Evolutionary conservation across 257 asterid species (phyloP), one percentile per base, ranked within the genome.

Genomic region (Lithospermum erythrorhizon): DNA sequence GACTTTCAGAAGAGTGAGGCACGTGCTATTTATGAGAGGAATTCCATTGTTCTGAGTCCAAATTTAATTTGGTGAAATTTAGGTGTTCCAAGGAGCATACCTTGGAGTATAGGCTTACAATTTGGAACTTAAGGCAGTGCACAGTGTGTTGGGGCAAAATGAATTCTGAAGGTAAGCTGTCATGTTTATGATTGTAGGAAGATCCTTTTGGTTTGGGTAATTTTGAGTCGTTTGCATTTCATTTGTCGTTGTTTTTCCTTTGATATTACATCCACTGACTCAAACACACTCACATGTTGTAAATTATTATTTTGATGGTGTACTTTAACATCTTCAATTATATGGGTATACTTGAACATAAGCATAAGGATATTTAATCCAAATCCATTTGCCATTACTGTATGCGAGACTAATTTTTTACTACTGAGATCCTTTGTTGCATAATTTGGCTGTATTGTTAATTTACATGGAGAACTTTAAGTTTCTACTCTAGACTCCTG

Each of bases 31-130:
- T 53, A 62, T 30, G 35, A n/a, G 57, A 61, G 71, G 69, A 48
- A 61, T 62, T 35, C 22, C 10, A 65, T 61, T 22, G 61, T 68
- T 49, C 53, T 9, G 59, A 58, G 69, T 45, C 54, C 60, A 22
- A 65, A 52, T 68, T 73, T 45, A 54, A 65, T 65, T 62, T 61
- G 75, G 67, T 66, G 70, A 62, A 59, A 66, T 74, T 66, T 70
- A 67, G 79, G 76, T 70, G 65, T 74, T 66, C 61, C 60, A 52
- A 62, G 75, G 75, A 61, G 72, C 70, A 58, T 63, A 66, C 67
- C 68, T 67, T 47, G 76, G 72, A 74, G 73, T 53, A 55, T 69
- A 73, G 75, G 59, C 69, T 65, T 73, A 61, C 72, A 68, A 62
- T 55, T 73, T 69, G 78, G 72, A 51, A 63, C 67, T 25, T 69